These are phyloP conservation scores for Alternaria alternata DNA, from an alignment of 2,329 filamentous ascomycete genomes.

Conservation along the genomic window DNA sequence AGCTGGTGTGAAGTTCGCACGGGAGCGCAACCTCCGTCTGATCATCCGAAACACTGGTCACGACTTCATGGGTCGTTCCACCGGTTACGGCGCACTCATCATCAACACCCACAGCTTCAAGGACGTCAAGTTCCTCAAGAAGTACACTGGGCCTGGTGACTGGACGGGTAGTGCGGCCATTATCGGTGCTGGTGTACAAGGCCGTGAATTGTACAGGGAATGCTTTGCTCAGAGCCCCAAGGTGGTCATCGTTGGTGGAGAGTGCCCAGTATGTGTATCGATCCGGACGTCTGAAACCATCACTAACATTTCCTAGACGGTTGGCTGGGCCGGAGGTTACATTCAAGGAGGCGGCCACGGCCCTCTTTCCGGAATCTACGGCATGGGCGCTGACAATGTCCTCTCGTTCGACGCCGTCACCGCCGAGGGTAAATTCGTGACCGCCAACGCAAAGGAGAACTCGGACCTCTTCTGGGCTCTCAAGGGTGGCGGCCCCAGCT, in stretches of 20 bases:
- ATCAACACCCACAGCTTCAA: constrained; percentile 51
- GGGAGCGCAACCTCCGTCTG: constrained; percentile 41
- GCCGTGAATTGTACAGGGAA: constrained; percentile 42
- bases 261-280: constrained; percentile 41
- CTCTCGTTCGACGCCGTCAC: constrained; percentile 52
- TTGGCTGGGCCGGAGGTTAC: constrained; percentile 54
- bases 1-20: constrained; percentile 46
- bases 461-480: constrained; percentile 51
- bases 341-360: constrained; percentile 56
- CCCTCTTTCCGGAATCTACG: constrained; percentile 48
- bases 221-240: constrained; percentile 41
- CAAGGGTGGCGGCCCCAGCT: constrained; percentile 44
- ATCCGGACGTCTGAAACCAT: not conserved
- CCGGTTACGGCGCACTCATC: constrained; percentile 44
- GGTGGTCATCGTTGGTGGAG: constrained; percentile 48
- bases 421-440: constrained; percentile 47
- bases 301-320: constrained; percentile 34
- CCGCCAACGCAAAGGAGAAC: constrained; percentile 42
- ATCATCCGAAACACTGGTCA: constrained; percentile 49
- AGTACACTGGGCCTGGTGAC: constrained; percentile 43
- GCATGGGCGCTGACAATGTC: constrained; percentile 51
- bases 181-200: constrained; percentile 48
- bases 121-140: constrained; percentile 38
- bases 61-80: constrained; percentile 49
- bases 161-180: constrained; percentile 44